Evolutionary conservation across 169 alveolate species (phyloP).

Genomic region (Plasmodium cynomolgi): DNA sequence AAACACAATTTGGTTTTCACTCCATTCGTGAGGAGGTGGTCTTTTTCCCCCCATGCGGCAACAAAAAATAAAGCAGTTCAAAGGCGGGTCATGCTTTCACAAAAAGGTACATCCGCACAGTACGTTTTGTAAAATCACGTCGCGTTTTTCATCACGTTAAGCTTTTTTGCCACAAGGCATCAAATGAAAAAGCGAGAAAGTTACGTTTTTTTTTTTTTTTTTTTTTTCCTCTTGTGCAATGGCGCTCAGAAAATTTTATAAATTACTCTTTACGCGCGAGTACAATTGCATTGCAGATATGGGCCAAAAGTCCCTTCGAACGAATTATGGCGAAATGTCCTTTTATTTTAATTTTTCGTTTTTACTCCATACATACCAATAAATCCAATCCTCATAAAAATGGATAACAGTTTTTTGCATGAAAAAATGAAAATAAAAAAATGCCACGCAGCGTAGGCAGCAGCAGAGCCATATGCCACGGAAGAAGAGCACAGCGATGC

Average conservation of each 20-base stretch:
- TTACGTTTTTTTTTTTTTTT: background rate
- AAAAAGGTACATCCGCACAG: background rate
- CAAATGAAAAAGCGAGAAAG: background rate
- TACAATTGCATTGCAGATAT: background rate
- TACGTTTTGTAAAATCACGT: background rate
- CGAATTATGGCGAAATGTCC: background rate
- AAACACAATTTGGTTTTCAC: background rate
- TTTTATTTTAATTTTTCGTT: background rate
- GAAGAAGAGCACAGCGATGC: background rate
- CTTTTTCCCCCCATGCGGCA: background rate
- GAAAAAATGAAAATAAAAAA: no score
- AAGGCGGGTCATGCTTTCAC: background rate
- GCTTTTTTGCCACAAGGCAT: background rate
- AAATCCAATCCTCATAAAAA: no score
- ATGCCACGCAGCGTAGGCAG: background rate
- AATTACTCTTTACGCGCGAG: background rate
- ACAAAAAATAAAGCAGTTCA: background rate
- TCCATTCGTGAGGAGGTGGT: background rate
- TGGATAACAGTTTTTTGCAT: background rate
- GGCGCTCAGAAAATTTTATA: background rate
- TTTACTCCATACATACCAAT: background rate
- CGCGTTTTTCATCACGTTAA: background rate
- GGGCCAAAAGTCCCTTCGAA: background rate
- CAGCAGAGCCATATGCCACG: background rate
- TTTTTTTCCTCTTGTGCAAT: background rate